Percentiles rank a stretch among this genome's conserved stretches.
These are phyloP conservation scores for Candida glaebosa DNA, from an alignment of 805 yeast genomes.

Conservation along the genomic window DNA sequence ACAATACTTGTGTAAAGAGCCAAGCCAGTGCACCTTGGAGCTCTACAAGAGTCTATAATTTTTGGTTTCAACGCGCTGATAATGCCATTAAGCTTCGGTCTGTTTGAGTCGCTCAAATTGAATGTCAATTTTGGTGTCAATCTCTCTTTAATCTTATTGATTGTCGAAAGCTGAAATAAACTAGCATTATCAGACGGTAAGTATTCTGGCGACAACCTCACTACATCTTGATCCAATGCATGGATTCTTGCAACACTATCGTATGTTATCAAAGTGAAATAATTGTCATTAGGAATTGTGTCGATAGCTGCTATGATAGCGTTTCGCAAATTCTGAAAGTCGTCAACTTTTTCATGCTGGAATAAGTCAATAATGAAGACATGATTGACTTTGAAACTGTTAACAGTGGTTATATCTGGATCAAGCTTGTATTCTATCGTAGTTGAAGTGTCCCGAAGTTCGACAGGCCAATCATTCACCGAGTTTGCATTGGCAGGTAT, in stretches of 20 bases:
- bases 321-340: slow-evolving; percentile 13
- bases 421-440: slow-evolving; percentile 33
- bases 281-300: slow-evolving; percentile 13
- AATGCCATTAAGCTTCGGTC: slow-evolving; percentile 8
- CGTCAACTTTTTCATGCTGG: slow-evolving; percentile 23
- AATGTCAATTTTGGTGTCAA: slow-evolving; percentile 2
- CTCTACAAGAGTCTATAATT: slow-evolving; percentile 21
- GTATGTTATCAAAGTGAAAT: slow-evolving; percentile 26
- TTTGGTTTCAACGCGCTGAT: slow-evolving; percentile 19
- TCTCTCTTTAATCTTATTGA: neutral
- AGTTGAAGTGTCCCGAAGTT: slow-evolving; percentile 21
- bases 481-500: slow-evolving; percentile 11
- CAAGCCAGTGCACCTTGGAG: slow-evolving; percentile 30
- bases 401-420: slow-evolving; percentile 15
- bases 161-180: neutral
- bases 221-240: slow-evolving; percentile 3
- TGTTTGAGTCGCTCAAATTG: slow-evolving; percentile 8
- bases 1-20: slow-evolving; percentile 26
- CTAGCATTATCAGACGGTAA: neutral
- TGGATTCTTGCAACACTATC: slow-evolving; percentile 26
- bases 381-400: slow-evolving; percentile 11
- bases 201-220: neutral
- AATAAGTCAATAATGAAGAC: slow-evolving; percentile 29
- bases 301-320: slow-evolving; percentile 13
- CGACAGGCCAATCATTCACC: slow-evolving; percentile 23